A percentile compares a stretch with the other conserved stretches of the same genome.
Evolutionary conservation across 1,139 yeast genomes (phyloP).

Genomic region (Pneumocystis oryctolagi): DNA sequence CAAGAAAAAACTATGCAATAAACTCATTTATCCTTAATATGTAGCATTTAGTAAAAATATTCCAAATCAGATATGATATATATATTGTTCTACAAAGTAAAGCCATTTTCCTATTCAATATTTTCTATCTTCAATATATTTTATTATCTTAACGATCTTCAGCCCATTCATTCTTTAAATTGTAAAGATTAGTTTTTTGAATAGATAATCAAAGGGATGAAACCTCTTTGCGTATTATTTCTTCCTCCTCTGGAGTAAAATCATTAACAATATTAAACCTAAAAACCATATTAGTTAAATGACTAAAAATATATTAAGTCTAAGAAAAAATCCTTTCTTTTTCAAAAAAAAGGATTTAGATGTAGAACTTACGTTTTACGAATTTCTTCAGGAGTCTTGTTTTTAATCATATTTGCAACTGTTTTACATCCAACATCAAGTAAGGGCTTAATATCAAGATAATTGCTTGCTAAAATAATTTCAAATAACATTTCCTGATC

Average conservation of each 20-base stretch:
- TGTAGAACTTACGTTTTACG: constrained; percentile 30
- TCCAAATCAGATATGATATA: not conserved
- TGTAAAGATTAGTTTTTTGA: constrained; percentile 1
- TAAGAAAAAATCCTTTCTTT: not conserved
- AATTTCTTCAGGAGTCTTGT: constrained; percentile 90
- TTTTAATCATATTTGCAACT: constrained; percentile 96
- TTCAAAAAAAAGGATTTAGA: not conserved
- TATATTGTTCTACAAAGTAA: not conserved
- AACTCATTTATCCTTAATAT: not conserved
- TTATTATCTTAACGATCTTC: constrained; percentile 56
- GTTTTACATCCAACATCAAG: constrained; percentile 93
- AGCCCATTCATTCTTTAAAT: constrained; percentile 84
- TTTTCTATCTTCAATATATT: constrained; percentile 22
- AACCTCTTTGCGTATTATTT: constrained; percentile 63
- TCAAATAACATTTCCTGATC: constrained; percentile 98
- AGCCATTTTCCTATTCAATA: constrained; percentile 18
- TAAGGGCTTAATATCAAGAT: constrained; percentile 80
- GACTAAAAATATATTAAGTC: not conserved
- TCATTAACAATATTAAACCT: constrained; percentile 92
- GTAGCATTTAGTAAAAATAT: not conserved
- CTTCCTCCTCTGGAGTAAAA: constrained; percentile 96
- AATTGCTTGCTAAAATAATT: constrained; percentile 83
- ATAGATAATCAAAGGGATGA: not conserved
- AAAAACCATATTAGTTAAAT: constrained; percentile 19
- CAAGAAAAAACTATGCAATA: not conserved